These are phyloP conservation scores for Rhizophora apiculata DNA, from an alignment of 345 rosid genomes.

Conservation along the genomic window DNA sequence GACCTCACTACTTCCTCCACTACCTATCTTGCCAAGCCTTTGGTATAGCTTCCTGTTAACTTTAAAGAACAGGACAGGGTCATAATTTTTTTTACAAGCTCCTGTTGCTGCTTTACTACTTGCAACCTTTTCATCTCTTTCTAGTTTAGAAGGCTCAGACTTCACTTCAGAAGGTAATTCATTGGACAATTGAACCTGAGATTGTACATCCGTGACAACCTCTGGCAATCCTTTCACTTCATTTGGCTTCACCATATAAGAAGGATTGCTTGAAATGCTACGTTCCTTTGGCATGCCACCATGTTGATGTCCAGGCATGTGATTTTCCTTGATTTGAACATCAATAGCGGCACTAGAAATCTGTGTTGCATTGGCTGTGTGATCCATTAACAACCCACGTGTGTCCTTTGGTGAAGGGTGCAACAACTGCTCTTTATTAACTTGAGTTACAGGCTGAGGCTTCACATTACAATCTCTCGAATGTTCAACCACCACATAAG, in stretches of 20 bases:
- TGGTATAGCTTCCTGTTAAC: slow-evolving; percentile 96
- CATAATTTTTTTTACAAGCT: slow-evolving; percentile 70
- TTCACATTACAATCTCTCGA: slow-evolving; percentile 36
- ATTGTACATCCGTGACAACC: slow-evolving; percentile 28
- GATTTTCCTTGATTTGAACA: slow-evolving; percentile 28
- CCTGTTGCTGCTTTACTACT: slow-evolving; percentile 49
- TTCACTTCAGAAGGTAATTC: slow-evolving; percentile 42
- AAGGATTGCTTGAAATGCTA: slow-evolving; percentile 31
- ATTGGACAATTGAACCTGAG: slow-evolving; percentile 42
- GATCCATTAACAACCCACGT: slow-evolving; percentile 30
- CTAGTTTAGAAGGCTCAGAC: slow-evolving; percentile 50
- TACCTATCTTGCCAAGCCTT: slow-evolving; percentile 97
- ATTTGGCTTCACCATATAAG: slow-evolving; percentile 22
- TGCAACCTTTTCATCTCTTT: slow-evolving; percentile 60
- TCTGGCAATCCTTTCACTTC: slow-evolving; percentile 33
- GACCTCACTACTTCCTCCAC: slow-evolving; percentile 99
- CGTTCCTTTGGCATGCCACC: slow-evolving; percentile 26
- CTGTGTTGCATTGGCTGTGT: slow-evolving; percentile 29
- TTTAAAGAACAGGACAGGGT: slow-evolving; percentile 84
- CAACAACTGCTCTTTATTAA: slow-evolving; percentile 29
- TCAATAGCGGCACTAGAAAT: slow-evolving; percentile 36
- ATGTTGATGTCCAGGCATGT: slow-evolving; percentile 41
- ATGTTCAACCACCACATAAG: slow-evolving; percentile 32
- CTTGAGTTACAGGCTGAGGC: slow-evolving; percentile 33
- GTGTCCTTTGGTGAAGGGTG: slow-evolving; percentile 40